These are phyloP conservation scores for Panus rudis DNA, from an alignment of 768 basidiomycete species.

Conservation along the genomic window DNA sequence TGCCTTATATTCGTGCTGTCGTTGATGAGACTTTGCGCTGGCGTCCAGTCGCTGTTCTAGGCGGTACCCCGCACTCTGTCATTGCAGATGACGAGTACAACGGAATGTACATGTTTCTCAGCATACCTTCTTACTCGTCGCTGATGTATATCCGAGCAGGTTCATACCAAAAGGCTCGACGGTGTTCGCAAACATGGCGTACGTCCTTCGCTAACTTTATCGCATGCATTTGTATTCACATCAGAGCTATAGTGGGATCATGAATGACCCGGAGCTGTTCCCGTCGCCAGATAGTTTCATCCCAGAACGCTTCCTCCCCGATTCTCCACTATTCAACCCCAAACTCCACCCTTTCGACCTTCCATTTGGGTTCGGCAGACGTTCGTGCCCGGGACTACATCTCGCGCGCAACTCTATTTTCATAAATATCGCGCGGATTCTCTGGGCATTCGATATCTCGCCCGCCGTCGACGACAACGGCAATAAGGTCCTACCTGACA, in stretches of 20 bases:
- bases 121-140: not conserved
- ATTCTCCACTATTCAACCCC: constrained; percentile 1
- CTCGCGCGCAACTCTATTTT: constrained; percentile 18
- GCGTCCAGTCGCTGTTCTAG: constrained; percentile 23
- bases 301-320: constrained; percentile 14
- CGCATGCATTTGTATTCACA: not conserved
- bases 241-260: constrained; percentile 14
- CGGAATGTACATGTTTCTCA: constrained; percentile 4
- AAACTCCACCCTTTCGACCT: not conserved
- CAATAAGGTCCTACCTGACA: not conserved
- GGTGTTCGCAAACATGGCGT: constrained; percentile 16
- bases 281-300: constrained; percentile 13
- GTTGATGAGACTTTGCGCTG: constrained; percentile 19
- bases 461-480: constrained; percentile 2
- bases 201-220: not conserved
- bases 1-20: constrained; percentile 18
- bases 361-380: constrained; percentile 4
- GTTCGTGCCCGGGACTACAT: constrained; percentile 20
- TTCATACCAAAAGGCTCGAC: constrained; percentile 16
- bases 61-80: constrained; percentile 19
- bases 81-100: constrained; percentile 13
- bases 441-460: constrained; percentile 18
- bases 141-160: not conserved
- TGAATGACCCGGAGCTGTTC: constrained; percentile 16
- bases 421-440: constrained; percentile 14